Evolutionary conservation across 352 stramenopile species (phyloP), one percentile per base, ranked within the genome.

Genomic region (Phytophthora boehmeriae): DNA sequence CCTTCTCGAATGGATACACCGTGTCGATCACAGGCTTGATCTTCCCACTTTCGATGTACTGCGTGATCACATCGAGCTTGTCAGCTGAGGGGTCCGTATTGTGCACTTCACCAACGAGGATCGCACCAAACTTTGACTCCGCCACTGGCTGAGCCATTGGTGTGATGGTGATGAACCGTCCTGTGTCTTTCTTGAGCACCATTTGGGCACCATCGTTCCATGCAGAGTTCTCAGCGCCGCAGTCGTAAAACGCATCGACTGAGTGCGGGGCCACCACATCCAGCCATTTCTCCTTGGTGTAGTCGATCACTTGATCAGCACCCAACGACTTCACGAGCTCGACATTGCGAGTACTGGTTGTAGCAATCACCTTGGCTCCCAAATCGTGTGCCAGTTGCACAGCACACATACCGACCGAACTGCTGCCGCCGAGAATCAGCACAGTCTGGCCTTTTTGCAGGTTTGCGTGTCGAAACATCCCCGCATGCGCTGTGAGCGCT

Each of bases 281-380:
- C 43, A 28, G 17, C 67, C 62, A 68, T 23, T 65, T 71, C 11
- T 71, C 56, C 45, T 80, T 71, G 0, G 72, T 84, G 63, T 90
- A 92, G 43, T 89, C 78, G n/a, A 92, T 73, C 36, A 90, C 60
- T 34, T 83, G 65, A 41, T 84, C 70, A 8, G 56, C 67, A 8
- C 73, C 76, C 2, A 77, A 42, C 19, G 62, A 75, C 41, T 67
- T 65, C 30, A 90, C 78, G 43, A 89, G 72, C 5, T 57, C 49
- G 2, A 54, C 41, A 28, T 71, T 67, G 20, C 50, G 57, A 14
- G 47, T 48, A 23, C 64, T 72, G 20, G 54, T 59, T 11, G 60
- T 80, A 13, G 66, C 54, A 23, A 80, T 65, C 1, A 68, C 55
- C 39, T 51, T 58, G 10, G 55, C 67, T 4, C 60, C 65, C 2